Conservation (phyloP, 306 rosid species). For the Castanea sativa region DNA sequence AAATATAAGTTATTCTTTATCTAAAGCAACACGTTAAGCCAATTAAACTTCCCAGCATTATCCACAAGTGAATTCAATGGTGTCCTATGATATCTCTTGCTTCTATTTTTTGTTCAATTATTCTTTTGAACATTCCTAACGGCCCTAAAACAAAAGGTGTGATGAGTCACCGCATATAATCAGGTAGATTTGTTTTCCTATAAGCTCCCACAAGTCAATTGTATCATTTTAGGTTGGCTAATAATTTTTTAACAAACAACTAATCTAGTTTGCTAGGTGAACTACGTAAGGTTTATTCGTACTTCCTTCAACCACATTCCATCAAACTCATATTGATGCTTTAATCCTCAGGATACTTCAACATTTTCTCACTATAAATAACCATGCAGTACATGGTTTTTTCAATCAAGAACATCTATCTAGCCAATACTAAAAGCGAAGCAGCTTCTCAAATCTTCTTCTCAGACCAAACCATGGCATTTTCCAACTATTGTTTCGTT, state of each 20-base stretch:
- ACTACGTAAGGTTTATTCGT: background rate
- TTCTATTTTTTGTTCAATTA: too few relatives aligned
- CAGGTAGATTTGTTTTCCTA: too few relatives aligned
- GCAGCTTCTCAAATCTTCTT: background rate
- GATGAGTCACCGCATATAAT: too few relatives aligned
- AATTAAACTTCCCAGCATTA: too few relatives aligned
- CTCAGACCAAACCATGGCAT: background rate
- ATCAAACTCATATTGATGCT: slow-evolving; percentile 8
- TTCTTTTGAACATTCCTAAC: too few relatives aligned
- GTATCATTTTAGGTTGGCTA: background rate
- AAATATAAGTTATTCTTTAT: too few relatives aligned
- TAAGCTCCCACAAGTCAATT: background rate
- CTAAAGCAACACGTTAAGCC: too few relatives aligned
- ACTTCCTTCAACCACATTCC: slow-evolving; percentile 4
- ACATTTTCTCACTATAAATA: background rate
- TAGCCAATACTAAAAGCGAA: background rate
- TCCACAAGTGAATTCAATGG: too few relatives aligned
- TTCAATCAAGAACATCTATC: background rate
- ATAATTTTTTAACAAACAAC: background rate
- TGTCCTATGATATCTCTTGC: too few relatives aligned
- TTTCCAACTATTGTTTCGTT: background rate
- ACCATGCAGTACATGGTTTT: background rate
- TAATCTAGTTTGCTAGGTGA: background rate
- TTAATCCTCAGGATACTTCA: background rate
- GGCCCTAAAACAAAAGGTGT: too few relatives aligned